phyloP scores from a whole-genome alignment of 2,329 filamentous ascomycete species.

The Colletotrichum siamense region DNA sequence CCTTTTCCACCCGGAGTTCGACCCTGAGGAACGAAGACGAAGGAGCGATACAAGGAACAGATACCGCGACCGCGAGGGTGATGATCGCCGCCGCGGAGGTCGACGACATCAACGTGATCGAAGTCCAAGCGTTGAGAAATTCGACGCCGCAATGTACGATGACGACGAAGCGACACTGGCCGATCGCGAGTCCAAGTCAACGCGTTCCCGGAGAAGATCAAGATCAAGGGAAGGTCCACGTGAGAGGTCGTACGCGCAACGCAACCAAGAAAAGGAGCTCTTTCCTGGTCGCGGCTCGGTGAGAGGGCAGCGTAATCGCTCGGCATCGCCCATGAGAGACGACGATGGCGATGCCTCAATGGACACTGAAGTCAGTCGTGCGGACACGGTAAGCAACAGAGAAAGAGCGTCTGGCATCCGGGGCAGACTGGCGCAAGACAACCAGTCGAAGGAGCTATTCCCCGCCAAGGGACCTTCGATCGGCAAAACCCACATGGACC shows the following conservation, averaged over 20 bases:
- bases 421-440: slow-evolving; percentile 34
- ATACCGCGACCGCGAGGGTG: slow-evolving; percentile 65
- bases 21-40: slow-evolving; percentile 75
- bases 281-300: slow-evolving; percentile 52
- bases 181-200: slow-evolving; percentile 27
- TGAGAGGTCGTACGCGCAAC: slow-evolving; percentile 31
- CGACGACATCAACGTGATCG: slow-evolving; percentile 48
- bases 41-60: slow-evolving; percentile 62
- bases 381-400: slow-evolving; percentile 37
- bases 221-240: slow-evolving; percentile 28
- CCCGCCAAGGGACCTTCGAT: slow-evolving; percentile 35
- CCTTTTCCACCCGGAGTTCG: slow-evolving; percentile 86
- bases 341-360: slow-evolving; percentile 46
- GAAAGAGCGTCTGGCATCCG: slow-evolving; percentile 37
- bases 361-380: slow-evolving; percentile 28
- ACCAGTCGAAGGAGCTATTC: slow-evolving; percentile 43
- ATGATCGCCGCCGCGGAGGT: slow-evolving; percentile 37
- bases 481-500: slow-evolving; percentile 43
- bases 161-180: slow-evolving; percentile 59
- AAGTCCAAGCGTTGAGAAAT: slow-evolving; percentile 55
- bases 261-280: slow-evolving; percentile 65
- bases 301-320: slow-evolving; percentile 47
- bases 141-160: slow-evolving; percentile 84
- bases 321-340: slow-evolving; percentile 55
- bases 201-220: slow-evolving; percentile 37